Evolutionary conservation across 352 stramenopile species (phyloP), one percentile per base, ranked within the genome.

Genomic region (Lagenidium giganteum): DNA sequence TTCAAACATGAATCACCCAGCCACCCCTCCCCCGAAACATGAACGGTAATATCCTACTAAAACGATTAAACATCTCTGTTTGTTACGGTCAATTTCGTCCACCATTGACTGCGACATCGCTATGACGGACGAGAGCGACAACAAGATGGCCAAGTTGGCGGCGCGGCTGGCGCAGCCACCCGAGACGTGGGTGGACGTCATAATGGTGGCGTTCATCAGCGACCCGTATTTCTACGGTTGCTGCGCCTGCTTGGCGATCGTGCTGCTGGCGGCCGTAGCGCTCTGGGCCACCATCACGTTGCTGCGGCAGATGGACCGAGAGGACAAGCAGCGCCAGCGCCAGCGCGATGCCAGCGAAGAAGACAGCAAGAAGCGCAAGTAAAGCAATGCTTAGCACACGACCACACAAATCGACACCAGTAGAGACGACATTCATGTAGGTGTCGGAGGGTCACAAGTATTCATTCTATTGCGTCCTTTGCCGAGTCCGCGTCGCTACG

Each of bases 271-370:
- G 13, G 18, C 69, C 20, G 33, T 85, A 2, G 75, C 72, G 23
- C 54, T 90, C 21, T 61, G 77, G 37, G 74, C 78, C 2, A 82
- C 78, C 7, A 75, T 70, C 21, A 43, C 70, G 50, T 50, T 90
- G 20, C 52, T 90, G 23, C 51, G 73, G 35, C 50, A 79, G 50
- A 84, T 90, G 34, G 55, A 70, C 32, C 41, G 51, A 9, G 69
- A 85, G 16, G 78, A 87, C 30, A 57, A 48, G 21, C 41, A 16
- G 55, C 18, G 30, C n/a, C n/a, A n/a, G n/a, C n/a, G n/a, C n/a
- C n/a, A n/a, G n/a, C 14, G 28, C 28, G 28, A 14, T 14, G 28
- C 28, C 9, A 32, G 28, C 9, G 9, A 32, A 32, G 28, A 32
- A 32, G 28, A 31, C 14, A 32, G 28, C 27, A 62, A 45, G 29